A percentile compares a stretch with the other conserved stretches of the same genome.
Conservation (phyloP, 192 early-diverging fungal genomes). For the Pilobolus umbonatus region DNA sequence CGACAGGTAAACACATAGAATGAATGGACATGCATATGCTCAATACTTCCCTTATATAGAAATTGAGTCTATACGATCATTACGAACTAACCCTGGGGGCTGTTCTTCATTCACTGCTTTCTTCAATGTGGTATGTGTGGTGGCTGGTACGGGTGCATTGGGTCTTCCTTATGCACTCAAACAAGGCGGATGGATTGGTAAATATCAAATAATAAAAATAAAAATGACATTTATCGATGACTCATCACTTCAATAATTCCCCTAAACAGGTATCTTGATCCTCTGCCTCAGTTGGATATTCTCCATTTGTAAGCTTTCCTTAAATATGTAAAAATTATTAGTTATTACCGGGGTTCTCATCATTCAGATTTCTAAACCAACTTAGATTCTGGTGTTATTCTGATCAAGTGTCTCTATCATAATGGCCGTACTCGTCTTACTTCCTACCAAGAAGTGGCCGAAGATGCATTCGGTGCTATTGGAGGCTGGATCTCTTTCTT, state of each 20-base stretch:
- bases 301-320: conserved; percentile 16
- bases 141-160: conserved; percentile 81
- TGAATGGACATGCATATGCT: too few species aligned
- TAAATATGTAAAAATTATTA: not conserved
- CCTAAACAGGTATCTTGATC: conserved; percentile 17
- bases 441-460: conserved; percentile 62
- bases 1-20: too few species aligned
- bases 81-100: conserved; percentile 28
- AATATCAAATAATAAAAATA: not conserved
- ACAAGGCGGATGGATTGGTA: conserved; percentile 36
- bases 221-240: not conserved
- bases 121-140: conserved; percentile 63
- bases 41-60: too few species aligned
- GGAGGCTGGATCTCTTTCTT: conserved; percentile 58
- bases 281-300: conserved; percentile 20
- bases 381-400: conserved; percentile 21
- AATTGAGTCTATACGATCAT: too few species aligned
- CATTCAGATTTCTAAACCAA: not conserved
- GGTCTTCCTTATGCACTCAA: conserved; percentile 57
- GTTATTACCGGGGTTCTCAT: not conserved
- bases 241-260: not conserved
- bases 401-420: conserved; percentile 23
- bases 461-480: conserved; percentile 58
- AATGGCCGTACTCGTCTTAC: conserved; percentile 41
- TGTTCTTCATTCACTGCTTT: conserved; percentile 51